Conservation (phyloP, 2,329 filamentous ascomycete species). For the Fonsecaea pugnacius region DNA sequence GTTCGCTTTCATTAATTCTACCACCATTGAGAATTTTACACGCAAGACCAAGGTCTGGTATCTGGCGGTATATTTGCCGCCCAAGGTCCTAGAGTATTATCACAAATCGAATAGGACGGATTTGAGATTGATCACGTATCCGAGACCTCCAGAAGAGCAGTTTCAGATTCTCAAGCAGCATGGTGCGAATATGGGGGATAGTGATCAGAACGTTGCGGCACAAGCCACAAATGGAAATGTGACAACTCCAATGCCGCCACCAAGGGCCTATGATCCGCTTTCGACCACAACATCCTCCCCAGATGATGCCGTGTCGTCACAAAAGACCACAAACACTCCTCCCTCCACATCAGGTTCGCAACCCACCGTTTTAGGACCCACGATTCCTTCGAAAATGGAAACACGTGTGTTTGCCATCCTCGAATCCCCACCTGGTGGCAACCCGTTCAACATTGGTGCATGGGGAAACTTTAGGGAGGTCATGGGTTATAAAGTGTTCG, state of each 20-base stretch:
- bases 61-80: constrained; percentile 74
- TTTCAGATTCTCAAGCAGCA: constrained; percentile 31
- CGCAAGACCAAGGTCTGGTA: constrained; percentile 66
- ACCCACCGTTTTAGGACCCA: background rate
- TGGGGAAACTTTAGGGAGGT: constrained; percentile 75
- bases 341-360: constrained; percentile 2
- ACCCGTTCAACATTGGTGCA: constrained; percentile 79
- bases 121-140: constrained; percentile 49
- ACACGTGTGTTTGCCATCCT: constrained; percentile 78
- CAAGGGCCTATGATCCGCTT: constrained; percentile 22
- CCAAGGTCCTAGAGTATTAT: constrained; percentile 42
- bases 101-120: constrained; percentile 41
- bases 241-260: constrained; percentile 1
- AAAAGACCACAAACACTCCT: constrained; percentile 1
- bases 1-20: constrained; percentile 73
- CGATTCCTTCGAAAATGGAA: constrained; percentile 44
- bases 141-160: constrained; percentile 40
- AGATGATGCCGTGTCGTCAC: background rate
- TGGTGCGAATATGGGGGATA: constrained; percentile 25
- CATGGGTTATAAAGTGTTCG: constrained; percentile 71
- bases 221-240: background rate
- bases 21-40: constrained; percentile 79
- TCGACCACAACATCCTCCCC: constrained; percentile 12
- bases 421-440: constrained; percentile 72
- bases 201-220: constrained; percentile 17